A percentile compares a stretch with the other conserved stretches of the same genome.
Conservation (phyloP, 2,329 filamentous ascomycete genomes). For the Talaromyces sp. region DNA sequence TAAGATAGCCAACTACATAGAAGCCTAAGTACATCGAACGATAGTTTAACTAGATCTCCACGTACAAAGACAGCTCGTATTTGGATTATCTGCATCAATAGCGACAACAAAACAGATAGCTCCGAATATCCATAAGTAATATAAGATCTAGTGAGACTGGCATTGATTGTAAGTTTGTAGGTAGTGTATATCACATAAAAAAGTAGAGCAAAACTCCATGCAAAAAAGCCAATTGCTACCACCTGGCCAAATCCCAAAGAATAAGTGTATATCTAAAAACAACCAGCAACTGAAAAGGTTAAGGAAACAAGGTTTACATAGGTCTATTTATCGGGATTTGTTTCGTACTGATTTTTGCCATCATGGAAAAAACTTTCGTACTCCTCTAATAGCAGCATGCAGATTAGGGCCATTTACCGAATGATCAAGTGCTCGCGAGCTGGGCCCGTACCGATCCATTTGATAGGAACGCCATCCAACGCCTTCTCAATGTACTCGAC, state of each 20-base stretch:
- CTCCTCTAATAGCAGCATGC: not conserved
- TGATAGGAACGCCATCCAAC: conserved; percentile 54
- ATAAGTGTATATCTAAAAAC: not conserved
- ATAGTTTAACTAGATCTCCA: too few relatives aligned
- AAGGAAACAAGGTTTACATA: not conserved
- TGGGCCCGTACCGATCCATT: conserved; percentile 63
- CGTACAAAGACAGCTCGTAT: too few relatives aligned
- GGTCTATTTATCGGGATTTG: not conserved
- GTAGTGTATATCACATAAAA: not conserved
- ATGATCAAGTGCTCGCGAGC: conserved; percentile 61
- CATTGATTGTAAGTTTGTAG: not conserved
- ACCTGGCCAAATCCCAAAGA: not conserved
- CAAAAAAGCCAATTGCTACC: conserved; percentile 4
- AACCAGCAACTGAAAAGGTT: not conserved
- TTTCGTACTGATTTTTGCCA: not conserved
- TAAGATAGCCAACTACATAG: too few relatives aligned
- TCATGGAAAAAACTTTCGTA: not conserved
- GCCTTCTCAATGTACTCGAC: conserved; percentile 59
- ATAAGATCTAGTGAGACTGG: not conserved
- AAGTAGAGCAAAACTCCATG: not conserved
- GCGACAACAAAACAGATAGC: not conserved
- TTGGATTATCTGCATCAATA: too few relatives aligned
- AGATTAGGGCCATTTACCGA: conserved; percentile 26
- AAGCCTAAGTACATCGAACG: too few relatives aligned
- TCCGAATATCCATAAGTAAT: not conserved